Conservation (phyloP, 2,329 filamentous ascomycete species). For the Aspergillus carbonarius region DNA sequence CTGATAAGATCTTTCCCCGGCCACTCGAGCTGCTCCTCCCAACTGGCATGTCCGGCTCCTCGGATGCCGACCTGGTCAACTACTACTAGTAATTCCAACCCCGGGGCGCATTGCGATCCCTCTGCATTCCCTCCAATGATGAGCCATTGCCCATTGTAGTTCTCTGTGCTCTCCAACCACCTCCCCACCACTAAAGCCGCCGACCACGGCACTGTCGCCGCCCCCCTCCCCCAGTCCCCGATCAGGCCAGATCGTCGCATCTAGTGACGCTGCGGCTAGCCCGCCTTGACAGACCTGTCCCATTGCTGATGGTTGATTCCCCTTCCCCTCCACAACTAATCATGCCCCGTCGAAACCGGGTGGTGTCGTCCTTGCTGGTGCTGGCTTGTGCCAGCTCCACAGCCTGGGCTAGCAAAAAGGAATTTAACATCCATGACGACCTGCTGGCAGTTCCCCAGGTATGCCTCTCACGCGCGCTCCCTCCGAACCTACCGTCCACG, state of each 20-base stretch:
- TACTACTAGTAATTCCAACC: not conserved
- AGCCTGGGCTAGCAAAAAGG: constrained; percentile 54
- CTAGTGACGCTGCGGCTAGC: not conserved
- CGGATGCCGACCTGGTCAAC: not conserved
- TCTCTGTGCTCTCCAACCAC: not conserved
- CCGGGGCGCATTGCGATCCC: not conserved
- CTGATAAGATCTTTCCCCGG: constrained; percentile 17
- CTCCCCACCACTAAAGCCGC: too few species aligned
- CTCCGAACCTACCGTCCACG: not conserved
- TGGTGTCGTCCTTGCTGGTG: constrained; percentile 30
- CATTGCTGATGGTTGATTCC: not conserved
- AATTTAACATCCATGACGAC: constrained; percentile 87
- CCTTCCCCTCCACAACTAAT: not conserved
- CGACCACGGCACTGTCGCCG: not conserved
- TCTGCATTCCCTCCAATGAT: not conserved
- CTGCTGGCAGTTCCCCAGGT: constrained; percentile 84
- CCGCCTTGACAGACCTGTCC: not conserved
- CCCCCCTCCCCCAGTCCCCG: not conserved
- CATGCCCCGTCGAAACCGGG: constrained; percentile 28
- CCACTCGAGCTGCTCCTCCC: constrained; percentile 8
- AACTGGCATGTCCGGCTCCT: constrained; percentile 11
- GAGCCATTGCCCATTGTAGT: not conserved
- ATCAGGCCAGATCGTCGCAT: constrained; percentile 11
- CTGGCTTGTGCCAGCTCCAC: constrained; percentile 32
- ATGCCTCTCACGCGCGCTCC: constrained; percentile 25